These are phyloP conservation scores for Bertia moriformis DNA, from an alignment of 2,329 filamentous ascomycete species.

Conservation along the genomic window DNA sequence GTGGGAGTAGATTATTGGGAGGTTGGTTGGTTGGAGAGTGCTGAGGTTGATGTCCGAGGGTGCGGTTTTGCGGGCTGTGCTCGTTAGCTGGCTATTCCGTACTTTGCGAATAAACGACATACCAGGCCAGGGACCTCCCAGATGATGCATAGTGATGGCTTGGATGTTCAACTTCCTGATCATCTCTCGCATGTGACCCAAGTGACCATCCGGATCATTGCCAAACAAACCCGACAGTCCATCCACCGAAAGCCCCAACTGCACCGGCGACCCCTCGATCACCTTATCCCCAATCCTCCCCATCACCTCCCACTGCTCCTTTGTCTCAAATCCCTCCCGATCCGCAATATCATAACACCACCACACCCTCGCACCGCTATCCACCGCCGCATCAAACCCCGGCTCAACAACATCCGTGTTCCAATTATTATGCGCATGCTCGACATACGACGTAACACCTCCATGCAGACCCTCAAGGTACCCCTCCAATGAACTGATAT, in stretches of 20 bases:
- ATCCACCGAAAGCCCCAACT: background rate
- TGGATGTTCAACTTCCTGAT: background rate
- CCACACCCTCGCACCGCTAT: slow-evolving; percentile 30
- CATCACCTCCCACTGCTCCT: too few species aligned
- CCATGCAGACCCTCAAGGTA: slow-evolving; percentile 33
- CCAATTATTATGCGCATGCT: slow-evolving; percentile 35
- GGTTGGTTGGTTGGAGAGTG: slow-evolving; percentile 24
- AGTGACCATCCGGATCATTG: background rate
- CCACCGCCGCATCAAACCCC: slow-evolving; percentile 27
- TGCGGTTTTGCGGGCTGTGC: too few species aligned
- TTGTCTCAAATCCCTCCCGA: too few species aligned
- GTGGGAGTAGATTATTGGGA: slow-evolving; percentile 36
- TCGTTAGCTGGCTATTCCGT: slow-evolving; percentile 21
- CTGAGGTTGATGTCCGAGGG: too few species aligned
- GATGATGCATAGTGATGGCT: slow-evolving; percentile 6
- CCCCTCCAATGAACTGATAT: slow-evolving; percentile 27
- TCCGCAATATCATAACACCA: slow-evolving; percentile 18
- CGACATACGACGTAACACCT: slow-evolving; percentile 34
- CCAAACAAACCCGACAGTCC: background rate
- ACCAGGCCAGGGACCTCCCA: slow-evolving; percentile 8
- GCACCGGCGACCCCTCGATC: too few species aligned
- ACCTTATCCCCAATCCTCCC: too few species aligned
- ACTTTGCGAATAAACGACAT: slow-evolving; percentile 3
- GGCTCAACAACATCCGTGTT: slow-evolving; percentile 23
- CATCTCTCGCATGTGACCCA: background rate